Percentiles rank a stretch among this genome's conserved stretches.
phyloP scores from a whole-genome alignment of 768 basidiomycete species.

The Psilocybe subaeruginosa region DNA sequence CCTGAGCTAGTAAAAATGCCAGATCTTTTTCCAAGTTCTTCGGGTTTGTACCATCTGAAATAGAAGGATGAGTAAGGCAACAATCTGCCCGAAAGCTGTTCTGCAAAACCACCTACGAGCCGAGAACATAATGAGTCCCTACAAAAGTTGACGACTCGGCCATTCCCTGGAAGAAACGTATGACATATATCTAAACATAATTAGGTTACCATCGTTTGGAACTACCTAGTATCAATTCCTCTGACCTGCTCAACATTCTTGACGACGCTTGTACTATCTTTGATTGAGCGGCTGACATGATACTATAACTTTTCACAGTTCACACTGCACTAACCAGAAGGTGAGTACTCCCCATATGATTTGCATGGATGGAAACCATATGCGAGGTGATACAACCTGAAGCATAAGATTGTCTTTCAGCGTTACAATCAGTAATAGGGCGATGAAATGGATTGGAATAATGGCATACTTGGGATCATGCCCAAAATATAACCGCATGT shows the following conservation, averaged over 20 bases:
- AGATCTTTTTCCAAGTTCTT: conserved; percentile 73
- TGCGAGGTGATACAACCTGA: conserved; percentile 61
- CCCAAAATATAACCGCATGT: conserved; percentile 78
- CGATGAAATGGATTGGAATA: not conserved
- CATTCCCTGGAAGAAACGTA: conserved; percentile 75
- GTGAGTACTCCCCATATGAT: conserved; percentile 69
- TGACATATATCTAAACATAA: conserved; percentile 56
- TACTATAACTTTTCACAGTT: not conserved
- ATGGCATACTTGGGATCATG: conserved; percentile 63
- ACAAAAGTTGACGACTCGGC: conserved; percentile 79
- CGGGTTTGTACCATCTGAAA: conserved; percentile 68
- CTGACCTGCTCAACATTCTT: conserved; percentile 58
- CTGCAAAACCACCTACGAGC: conserved; percentile 50
- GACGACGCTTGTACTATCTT: conserved; percentile 54
- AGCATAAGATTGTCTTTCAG: conserved; percentile 66
- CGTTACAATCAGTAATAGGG: not conserved
- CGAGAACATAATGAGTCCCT: conserved; percentile 73
- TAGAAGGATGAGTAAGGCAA: not conserved
- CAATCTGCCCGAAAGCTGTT: not conserved
- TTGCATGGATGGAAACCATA: conserved; percentile 71
- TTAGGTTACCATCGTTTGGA: not conserved
- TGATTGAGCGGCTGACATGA: not conserved
- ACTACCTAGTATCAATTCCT: not conserved
- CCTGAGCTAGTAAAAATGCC: conserved; percentile 74
- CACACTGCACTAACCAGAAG: conserved; percentile 49